Conservation (phyloP, 768 basidiomycete species). For the Amanita rubescens region DNA sequence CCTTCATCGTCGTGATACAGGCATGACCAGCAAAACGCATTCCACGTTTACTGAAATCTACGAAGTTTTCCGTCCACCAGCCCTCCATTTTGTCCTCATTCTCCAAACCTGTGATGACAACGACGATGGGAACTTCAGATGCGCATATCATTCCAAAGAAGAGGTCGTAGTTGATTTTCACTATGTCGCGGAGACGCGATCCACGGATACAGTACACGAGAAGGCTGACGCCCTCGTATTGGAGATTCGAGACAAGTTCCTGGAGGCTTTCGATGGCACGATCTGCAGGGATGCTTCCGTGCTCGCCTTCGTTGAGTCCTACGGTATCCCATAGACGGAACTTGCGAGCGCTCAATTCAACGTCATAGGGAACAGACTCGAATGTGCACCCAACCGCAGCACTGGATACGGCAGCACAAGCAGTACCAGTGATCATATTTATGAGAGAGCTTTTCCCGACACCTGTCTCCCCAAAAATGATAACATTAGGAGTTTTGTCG, state of each 20-base stretch:
- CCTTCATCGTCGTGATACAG: conserved; percentile 19
- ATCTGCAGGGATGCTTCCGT: conserved; percentile 22
- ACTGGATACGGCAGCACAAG: conserved; percentile 19
- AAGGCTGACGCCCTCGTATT: conserved; percentile 14
- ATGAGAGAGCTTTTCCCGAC: conserved; percentile 26
- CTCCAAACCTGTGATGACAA: conserved; percentile 30
- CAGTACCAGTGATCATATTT: conserved; percentile 22
- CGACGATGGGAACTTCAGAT: conserved; percentile 28
- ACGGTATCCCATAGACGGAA: conserved; percentile 26
- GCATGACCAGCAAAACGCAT: conserved; percentile 29
- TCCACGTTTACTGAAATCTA: conserved; percentile 19
- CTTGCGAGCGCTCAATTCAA: conserved; percentile 15
- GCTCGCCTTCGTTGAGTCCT: conserved; percentile 25
- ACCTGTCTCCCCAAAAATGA: too few relatives aligned
- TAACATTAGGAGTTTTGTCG: too few relatives aligned
- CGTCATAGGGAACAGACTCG: conserved; percentile 17
- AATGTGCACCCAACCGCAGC: conserved; percentile 26
- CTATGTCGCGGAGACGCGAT: conserved; percentile 13
- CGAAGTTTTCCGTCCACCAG: conserved; percentile 29
- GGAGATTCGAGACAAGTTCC: conserved; percentile 1
- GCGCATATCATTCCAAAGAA: conserved; percentile 29
- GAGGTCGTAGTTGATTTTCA: conserved; percentile 28
- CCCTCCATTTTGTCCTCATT: conserved; percentile 29
- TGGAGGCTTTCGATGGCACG: conserved; percentile 20
- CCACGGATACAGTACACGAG: conserved; percentile 32